Base-by-base conservation (phyloP, 2,329 filamentous ascomycete species). In the Fusarium mundagurra region DNA sequence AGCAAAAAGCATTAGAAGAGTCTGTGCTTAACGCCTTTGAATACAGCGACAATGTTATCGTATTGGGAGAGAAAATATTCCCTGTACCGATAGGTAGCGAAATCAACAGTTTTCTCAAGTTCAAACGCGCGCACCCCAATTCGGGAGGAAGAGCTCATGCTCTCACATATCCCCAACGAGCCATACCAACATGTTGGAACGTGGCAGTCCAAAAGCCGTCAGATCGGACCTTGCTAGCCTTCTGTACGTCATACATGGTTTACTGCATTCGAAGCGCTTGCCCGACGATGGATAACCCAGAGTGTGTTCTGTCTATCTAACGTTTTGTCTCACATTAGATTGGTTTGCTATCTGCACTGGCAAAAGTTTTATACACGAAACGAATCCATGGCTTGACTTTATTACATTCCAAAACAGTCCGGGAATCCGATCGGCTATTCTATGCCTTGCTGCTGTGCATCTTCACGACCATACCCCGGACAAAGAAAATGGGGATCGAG, bases 101-200 rank as follows among this genome's bases (percentile, higher is more conserved):
- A 51, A 61, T 61, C 59, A 61, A 61, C 22, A 61, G 59, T 41
- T 61, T 61, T 61, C 59, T 61, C 59, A 61, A 61, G 36, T 61
- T 61, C 59, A 61, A 61, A 61, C 59, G 59, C 59, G 44, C 59
- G 27, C 34, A 61, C 17, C 59, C 47, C 27, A 34, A 61, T 29
- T 45, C 29, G 29, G 59, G 45, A 61, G 59, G 59, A 61, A 61
- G 18, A 45, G 59, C n/a, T 43, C 59, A 48, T 24, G 39, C 27
- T 29, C 47, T 59, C 55, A 48, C 43, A 29, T 48, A 59, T 17
- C 55, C 55, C 36, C 55, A 59, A 59, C 55, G 55, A 59, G 43
- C 43, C 31, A 59, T 59, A n/a, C 59, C 59, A 48, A 27, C 16
- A 7, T 51, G 59, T 53, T 61, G 59, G 59, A 61, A 61, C 11